Evolutionary conservation across 2,329 filamentous ascomycete species (phyloP), one percentile per base, ranked within the genome.

Genomic region (Hymenotorrendiella dingleyae): DNA sequence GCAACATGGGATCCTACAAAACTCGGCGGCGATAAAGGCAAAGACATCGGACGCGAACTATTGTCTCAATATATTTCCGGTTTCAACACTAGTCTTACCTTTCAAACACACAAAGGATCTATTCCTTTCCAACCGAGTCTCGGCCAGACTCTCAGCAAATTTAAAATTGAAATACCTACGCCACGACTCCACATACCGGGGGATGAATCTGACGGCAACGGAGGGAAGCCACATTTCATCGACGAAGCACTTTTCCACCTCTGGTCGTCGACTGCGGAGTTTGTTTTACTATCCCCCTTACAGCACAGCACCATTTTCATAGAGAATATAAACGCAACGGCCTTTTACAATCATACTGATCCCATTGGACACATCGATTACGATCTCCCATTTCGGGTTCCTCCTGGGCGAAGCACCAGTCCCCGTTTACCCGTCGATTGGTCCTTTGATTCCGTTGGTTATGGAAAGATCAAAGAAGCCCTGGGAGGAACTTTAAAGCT

Each of bases 51-150:
- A 2, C 74, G 78, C 40, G 76, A 89, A 35, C 68, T 96, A 16
- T 65, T 97, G 8, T 94, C 88, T 2, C 80, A 86, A 54, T 97
- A 93, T 57, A 70, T 96, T 9, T 97, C 90, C 3, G 89, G 89
- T 7, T 82, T 76, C 61, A 96, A 97, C 65, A 89, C 86, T 1
- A 88, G 80, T 16, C 66, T 97, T 33, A 85, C 81, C 0, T 64
- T 95, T 8, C 78, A 78, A 59, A 75, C 83, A 2, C 85, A 95
- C 60, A 67, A 75, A 36, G 70, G 71, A 32, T 87, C 81, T 36
- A 80, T 97, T 39, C 91, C 93, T 3, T 66, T 74, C 1, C 75
- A 87, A 39, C 89, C 87, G 0, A 62, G 71, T 4, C 69, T 96
- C 4, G 86, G 88, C 36, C 67, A 80, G 52, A 82, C 84, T 1